These are phyloP conservation scores for Pleurotus ostreatus DNA, from an alignment of 768 basidiomycete genomes.

Conservation along the genomic window DNA sequence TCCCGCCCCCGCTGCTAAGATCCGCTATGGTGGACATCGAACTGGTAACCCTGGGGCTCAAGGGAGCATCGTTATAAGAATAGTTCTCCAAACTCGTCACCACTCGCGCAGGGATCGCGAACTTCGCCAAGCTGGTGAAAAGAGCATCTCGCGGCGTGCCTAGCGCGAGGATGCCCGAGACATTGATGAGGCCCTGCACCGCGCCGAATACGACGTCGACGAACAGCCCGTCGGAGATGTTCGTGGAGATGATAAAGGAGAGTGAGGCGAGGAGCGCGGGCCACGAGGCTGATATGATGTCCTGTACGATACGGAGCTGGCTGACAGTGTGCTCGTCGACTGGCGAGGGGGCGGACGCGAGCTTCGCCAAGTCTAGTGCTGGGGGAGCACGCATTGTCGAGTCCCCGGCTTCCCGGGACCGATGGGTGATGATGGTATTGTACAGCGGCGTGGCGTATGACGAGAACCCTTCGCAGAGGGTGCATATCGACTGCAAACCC, in stretches of 20 bases:
- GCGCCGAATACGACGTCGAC: slow-evolving; percentile 72
- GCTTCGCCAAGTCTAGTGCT: slow-evolving; percentile 57
- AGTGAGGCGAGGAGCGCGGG: slow-evolving; percentile 88
- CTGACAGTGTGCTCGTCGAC: slow-evolving; percentile 37
- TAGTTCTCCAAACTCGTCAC: slow-evolving; percentile 71
- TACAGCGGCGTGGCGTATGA: slow-evolving; percentile 74
- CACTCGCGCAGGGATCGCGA: slow-evolving; percentile 86
- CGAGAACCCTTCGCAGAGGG: slow-evolving; percentile 83
- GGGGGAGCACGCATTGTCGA: slow-evolving; percentile 67
- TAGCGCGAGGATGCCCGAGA: slow-evolving; percentile 85
- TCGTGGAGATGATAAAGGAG: slow-evolving; percentile 86
- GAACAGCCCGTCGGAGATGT: slow-evolving; percentile 90
- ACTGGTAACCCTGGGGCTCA: slow-evolving; percentile 55
- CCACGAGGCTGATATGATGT: slow-evolving; percentile 87
- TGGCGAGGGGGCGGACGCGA: slow-evolving; percentile 56
- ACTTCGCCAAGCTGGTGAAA: slow-evolving; percentile 84
- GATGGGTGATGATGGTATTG: slow-evolving; percentile 62
- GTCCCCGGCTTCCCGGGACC: slow-evolving; percentile 58
- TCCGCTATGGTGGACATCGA: slow-evolving; percentile 59
- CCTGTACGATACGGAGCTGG: slow-evolving; percentile 61
- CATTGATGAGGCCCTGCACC: slow-evolving; percentile 81
- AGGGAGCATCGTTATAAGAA: slow-evolving; percentile 37
- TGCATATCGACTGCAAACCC: slow-evolving; percentile 81
- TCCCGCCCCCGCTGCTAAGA: slow-evolving; percentile 50
- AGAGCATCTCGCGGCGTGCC: slow-evolving; percentile 91